Percentiles rank a stretch among this genome's conserved stretches.
Evolutionary conservation across 2,329 filamentous ascomycete genomes (phyloP).

Genomic region (Alternaria gansuensis): DNA sequence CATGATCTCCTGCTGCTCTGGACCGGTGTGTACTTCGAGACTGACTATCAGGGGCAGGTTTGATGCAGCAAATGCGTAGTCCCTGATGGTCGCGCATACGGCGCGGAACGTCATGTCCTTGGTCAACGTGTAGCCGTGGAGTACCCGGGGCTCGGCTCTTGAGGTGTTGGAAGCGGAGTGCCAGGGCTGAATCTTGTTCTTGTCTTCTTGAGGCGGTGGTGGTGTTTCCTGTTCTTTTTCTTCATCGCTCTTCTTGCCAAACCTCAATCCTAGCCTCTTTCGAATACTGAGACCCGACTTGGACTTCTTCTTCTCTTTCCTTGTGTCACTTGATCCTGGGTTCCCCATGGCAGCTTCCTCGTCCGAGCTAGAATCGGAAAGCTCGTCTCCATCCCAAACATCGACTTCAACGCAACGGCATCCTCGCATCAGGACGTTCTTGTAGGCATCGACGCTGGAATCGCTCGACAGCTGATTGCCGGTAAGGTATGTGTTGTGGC

Average conservation of each 20-base stretch:
- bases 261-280: constrained; percentile 48
- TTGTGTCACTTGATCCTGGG: constrained; percentile 29
- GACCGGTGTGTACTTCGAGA: constrained; percentile 85
- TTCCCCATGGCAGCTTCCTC: constrained; percentile 40
- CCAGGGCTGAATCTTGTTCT: constrained; percentile 43
- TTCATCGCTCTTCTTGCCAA: constrained; percentile 43
- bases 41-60: constrained; percentile 88
- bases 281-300: constrained; percentile 44
- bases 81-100: constrained; percentile 80
- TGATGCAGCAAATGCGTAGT: constrained; percentile 77
- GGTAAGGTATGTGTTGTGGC: constrained; percentile 91
- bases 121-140: constrained; percentile 85
- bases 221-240: constrained; percentile 26
- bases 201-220: constrained; percentile 19
- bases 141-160: constrained; percentile 75
- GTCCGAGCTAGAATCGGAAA: constrained; percentile 54
- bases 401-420: constrained; percentile 95
- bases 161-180: constrained; percentile 40
- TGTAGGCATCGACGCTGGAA: constrained; percentile 81
- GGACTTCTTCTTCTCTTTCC: constrained; percentile 42
- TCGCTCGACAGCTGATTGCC: constrained; percentile 85
- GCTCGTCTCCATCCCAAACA: constrained; percentile 80
- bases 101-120: constrained; percentile 86
- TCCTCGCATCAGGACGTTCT: constrained; percentile 74
- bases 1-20: constrained; percentile 88